Evolutionary conservation across 2,329 filamentous ascomycete species (phyloP), one percentile per base, ranked within the genome.

Genomic region (Hypoxylon sp.): DNA sequence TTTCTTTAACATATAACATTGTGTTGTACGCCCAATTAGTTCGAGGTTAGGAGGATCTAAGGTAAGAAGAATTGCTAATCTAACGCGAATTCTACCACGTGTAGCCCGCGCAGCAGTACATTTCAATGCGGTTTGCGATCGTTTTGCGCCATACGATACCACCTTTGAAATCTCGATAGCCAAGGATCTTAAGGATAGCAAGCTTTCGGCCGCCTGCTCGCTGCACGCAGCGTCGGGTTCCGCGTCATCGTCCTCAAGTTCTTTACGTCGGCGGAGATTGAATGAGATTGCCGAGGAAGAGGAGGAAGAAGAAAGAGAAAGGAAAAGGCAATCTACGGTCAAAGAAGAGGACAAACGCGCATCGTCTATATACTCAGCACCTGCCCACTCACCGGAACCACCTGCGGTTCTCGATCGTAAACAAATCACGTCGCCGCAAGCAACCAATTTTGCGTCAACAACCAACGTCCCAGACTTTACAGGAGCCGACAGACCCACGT

Each of bases 251-350:
- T 95, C 93, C 3, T 92, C 89, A 54, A 94, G 92, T 77, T 97
- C 94, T 4, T 84, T 94, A 72, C 89, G 92, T 66, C 87, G 90
- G 76, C 89, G 91, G 75, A 90, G 93, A 72, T 84, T 98, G 74
- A 91, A 95, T 82, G 95, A 97, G 82, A 98, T 98, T 78, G 90
- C 92, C n/a, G 96, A 98, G 81, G 93, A 96, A 82, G 92, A 91
- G 60, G 94, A 97, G 77, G 94, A 97, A 75, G 89, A 91, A 66
- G 83, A 86, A 66, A 81, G 88, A 70, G 84, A 88, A 30, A 82
- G 81, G 46, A 91, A 90, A 75, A 83, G 88, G 61, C 85, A 90
- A 75, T 89, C 86, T 1, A 80, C 86, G 6, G 82, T 85, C 6
- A 81, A 82, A 20, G 84, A 86, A 76, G 81, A 87, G 74, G 79